Base-by-base conservation (phyloP, 176 grass and related monocot genomes). In the Dactylis glomerata region DNA sequence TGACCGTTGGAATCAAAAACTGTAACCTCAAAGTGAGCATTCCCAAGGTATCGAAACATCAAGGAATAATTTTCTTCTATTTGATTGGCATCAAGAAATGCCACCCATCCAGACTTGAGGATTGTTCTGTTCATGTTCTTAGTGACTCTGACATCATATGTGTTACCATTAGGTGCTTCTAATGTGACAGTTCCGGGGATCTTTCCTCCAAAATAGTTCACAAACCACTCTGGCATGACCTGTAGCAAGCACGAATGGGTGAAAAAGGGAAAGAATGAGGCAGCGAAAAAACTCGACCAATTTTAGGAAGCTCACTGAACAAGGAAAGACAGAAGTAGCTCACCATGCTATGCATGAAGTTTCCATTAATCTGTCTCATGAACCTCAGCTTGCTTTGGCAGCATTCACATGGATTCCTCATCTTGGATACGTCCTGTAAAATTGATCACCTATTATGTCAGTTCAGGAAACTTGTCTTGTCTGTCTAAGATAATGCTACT, bases 41-140 rank as follows among this genome's bases (percentile, higher is more conserved):
- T 10, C 3, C 75, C 77, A 15, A 75, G 34, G 9, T 84, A 74
- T 16, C 49, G 72, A 23, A 96, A 96, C 66, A 89, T 2, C 69
- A 96, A 17, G 24, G 47, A 40, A 24, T 91, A 74, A 69, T 82
- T 87, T 46, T 91, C 66, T 75, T 71, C 31, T 71, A 91, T 86
- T 49, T 76, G 20, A 63, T 92, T 79, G 17, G 19, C 46, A 40
- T 68, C 28, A 27, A 84, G 47, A 79, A 93, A 96, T 30, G 62
- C 26, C 19, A 50, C 72, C 83, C 93, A 96, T 28, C 93, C 94
- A 31, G 14, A 62, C 73, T 31, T 33, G 36, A 92, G 72, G 8
- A 84, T 4, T 22, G 81, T 54, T 61, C 70, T 70, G n/a, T 75
- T 61, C 8, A n/a, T 69, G 6, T 5, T 34, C 61, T 80, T 3